These are phyloP conservation scores for Cladosporium halotolerans DNA, from an alignment of 2,329 filamentous ascomycete genomes.

Conservation along the genomic window DNA sequence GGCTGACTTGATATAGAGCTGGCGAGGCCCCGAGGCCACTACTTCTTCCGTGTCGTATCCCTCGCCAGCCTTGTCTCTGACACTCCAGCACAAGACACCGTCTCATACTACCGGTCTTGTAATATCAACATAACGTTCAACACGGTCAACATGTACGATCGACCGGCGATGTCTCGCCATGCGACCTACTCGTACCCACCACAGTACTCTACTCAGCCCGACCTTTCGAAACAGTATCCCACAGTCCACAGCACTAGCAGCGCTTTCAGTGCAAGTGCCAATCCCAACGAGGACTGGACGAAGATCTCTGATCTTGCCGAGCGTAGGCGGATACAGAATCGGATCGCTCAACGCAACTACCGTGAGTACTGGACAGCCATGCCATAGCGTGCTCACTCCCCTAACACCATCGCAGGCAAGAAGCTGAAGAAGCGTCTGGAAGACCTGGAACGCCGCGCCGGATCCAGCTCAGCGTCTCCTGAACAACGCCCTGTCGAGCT, in stretches of 20 bases:
- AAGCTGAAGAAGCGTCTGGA: slow-evolving; percentile 86
- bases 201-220: slow-evolving; percentile 31
- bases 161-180: slow-evolving; percentile 38
- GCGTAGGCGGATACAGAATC: slow-evolving; percentile 89
- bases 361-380: slow-evolving; percentile 52
- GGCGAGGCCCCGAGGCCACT: slow-evolving; percentile 1
- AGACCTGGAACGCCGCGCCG: slow-evolving; percentile 74
- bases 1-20: slow-evolving; percentile 11
- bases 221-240: slow-evolving; percentile 56
- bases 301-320: slow-evolving; percentile 97
- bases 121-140: background rate
- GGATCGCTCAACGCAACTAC: slow-evolving; percentile 96
- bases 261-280: slow-evolving; percentile 89
- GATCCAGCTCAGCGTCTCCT: slow-evolving; percentile 54
- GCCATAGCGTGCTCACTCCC: background rate
- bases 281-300: slow-evolving; percentile 97
- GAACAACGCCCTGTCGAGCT: slow-evolving; percentile 53
- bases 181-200: slow-evolving; percentile 39
- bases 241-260: slow-evolving; percentile 75
- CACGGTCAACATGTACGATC: slow-evolving; percentile 20
- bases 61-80: background rate
- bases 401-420: slow-evolving; percentile 56
- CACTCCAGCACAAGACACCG: too few relatives aligned
- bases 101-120: background rate
- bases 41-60: background rate